Evolutionary conservation across 371 early-diverging fungal species (phyloP).

Genomic region (Syncephalis plumigaleata): DNA sequence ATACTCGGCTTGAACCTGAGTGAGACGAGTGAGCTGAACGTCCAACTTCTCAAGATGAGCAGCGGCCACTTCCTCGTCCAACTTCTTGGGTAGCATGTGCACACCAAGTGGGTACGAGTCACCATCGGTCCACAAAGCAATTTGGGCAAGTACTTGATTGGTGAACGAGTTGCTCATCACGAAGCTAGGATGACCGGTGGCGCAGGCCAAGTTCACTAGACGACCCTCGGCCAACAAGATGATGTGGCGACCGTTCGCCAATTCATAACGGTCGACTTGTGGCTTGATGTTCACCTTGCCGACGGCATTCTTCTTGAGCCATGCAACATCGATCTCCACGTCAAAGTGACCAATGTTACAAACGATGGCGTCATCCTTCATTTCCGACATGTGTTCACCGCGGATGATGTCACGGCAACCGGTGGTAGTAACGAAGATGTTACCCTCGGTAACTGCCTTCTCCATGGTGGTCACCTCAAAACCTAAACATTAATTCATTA

Average conservation of each 20-base stretch:
- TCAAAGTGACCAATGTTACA: slow-evolving; percentile 99
- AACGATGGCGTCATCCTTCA: slow-evolving; percentile 98
- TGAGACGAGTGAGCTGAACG: slow-evolving; percentile 72
- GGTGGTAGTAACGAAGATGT: slow-evolving; percentile 98
- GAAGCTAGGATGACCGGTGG: slow-evolving; percentile 96
- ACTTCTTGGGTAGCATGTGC: slow-evolving; percentile 95
- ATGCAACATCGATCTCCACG: slow-evolving; percentile 97
- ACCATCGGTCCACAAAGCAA: slow-evolving; percentile 92
- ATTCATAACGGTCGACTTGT: slow-evolving; percentile 94
- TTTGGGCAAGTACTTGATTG: slow-evolving; percentile 97
- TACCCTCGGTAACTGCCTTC: slow-evolving; percentile 74
- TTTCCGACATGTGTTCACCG: slow-evolving; percentile 72
- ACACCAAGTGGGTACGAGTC: slow-evolving; percentile 85
- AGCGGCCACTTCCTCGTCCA: slow-evolving; percentile 97
- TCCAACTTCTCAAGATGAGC: slow-evolving; percentile 92
- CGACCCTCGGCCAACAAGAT: slow-evolving; percentile 96
- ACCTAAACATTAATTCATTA: no score
- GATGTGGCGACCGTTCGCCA: slow-evolving; percentile 86
- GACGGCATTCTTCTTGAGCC: slow-evolving; percentile 92
- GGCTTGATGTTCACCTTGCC: slow-evolving; percentile 90
- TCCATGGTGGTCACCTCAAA: slow-evolving; percentile 98
- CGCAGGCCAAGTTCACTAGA: slow-evolving; percentile 98
- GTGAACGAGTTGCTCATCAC: slow-evolving; percentile 99
- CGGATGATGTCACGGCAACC: slow-evolving; percentile 97
- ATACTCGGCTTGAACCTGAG: slow-evolving; percentile 69